phyloP scores from a whole-genome alignment of 108 stramenopile genomes.

The Nannochloropsis oceanica region DNA sequence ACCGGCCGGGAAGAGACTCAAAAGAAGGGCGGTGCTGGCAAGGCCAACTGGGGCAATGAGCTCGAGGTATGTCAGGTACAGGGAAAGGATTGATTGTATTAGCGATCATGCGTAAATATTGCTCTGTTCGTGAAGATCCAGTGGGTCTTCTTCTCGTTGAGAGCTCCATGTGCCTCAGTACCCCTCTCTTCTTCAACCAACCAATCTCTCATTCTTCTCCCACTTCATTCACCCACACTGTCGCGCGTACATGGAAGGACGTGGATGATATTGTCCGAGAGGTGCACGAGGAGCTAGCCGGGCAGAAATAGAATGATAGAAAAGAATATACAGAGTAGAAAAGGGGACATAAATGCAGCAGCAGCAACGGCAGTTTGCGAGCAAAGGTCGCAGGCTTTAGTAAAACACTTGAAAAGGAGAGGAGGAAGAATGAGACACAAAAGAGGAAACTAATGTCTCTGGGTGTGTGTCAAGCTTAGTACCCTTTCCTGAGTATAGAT shows the following conservation, averaged over 20 bases:
- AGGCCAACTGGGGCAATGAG: background rate
- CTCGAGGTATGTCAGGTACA: background rate
- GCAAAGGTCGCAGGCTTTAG: no score
- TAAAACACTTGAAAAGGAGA: no score
- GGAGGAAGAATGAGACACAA: no score
- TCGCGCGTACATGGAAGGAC: background rate
- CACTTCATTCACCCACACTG: background rate
- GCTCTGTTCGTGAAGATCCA: background rate
- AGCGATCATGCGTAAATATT: background rate
- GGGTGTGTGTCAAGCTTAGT: no score
- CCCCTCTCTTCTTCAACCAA: background rate
- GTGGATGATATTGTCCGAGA: background rate
- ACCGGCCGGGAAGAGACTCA: background rate
- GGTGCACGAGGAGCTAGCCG: background rate
- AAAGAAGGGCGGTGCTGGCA: background rate
- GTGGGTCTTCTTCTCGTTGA: no score
- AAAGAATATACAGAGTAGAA: no score
- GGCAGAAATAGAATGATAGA: background rate
- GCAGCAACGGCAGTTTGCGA: no score
- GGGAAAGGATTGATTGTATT: background rate
- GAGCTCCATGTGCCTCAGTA: no score
- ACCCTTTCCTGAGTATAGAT: no score
- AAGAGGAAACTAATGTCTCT: no score
- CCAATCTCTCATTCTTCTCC: background rate
- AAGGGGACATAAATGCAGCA: no score